Conservation (phyloP, 139 green algal genomes). For the Closterium sp. region DNA sequence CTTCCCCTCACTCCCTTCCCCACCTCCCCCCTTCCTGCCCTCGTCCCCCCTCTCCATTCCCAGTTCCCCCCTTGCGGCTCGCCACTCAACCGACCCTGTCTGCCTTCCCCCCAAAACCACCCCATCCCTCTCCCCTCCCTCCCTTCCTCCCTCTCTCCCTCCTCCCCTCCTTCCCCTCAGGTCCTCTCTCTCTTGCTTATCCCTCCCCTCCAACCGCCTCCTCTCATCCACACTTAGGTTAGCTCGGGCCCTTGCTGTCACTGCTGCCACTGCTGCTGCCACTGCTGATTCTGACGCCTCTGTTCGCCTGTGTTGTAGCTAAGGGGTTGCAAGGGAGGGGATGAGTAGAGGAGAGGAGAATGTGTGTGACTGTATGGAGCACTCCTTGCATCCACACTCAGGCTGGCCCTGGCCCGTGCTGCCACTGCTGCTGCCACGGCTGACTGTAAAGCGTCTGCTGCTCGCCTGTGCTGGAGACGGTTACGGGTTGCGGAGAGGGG, state of each 20-base stretch:
- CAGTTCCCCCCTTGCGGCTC: constrained; percentile 15
- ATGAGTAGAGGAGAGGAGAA: neutral
- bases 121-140: neutral
- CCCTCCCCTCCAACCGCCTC: constrained; percentile 5
- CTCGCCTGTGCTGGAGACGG: neutral
- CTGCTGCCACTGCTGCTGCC: neutral
- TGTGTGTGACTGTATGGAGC: no score
- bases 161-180: neutral
- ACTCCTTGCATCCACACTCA: no score
- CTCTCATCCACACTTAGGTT: neutral
- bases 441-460: neutral
- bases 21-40: neutral
- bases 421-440: neutral
- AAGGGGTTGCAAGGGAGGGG: no score
- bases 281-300: neutral
- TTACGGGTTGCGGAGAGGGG: no score
- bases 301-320: neutral
- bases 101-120: constrained; percentile 21
- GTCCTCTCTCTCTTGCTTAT: neutral
- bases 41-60: no score
- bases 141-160: neutral
- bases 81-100: constrained; percentile 32
- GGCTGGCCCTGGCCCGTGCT: neutral
- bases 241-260: neutral
- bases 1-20: neutral